Conservation (phyloP, 371 early-diverging fungal species). For the Syncephalis plumigaleata region DNA sequence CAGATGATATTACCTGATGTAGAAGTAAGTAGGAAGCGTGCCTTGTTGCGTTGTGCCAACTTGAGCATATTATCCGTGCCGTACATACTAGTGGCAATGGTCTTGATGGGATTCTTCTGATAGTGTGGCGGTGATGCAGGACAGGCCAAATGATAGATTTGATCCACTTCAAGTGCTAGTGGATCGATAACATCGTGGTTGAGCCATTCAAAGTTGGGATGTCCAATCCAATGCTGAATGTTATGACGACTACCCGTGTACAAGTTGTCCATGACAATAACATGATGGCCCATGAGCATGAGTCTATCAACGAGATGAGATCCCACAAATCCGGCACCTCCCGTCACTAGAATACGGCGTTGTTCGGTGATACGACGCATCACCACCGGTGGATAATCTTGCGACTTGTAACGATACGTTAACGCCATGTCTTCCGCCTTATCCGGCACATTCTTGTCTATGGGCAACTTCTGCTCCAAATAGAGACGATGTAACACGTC, state of each 20-base stretch:
- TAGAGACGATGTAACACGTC: too few relatives aligned
- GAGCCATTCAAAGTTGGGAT: conserved; percentile 74
- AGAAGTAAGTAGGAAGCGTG: conserved; percentile 60
- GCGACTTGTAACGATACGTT: background rate
- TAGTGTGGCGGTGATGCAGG: conserved; percentile 84
- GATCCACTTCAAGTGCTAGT: conserved; percentile 68
- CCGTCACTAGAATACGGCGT: conserved; percentile 72
- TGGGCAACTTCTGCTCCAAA: too few relatives aligned
- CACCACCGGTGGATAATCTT: conserved; percentile 27
- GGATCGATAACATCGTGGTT: conserved; percentile 75
- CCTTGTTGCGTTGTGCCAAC: conserved; percentile 68
- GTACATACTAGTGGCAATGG: conserved; percentile 72
- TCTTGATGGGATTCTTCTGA: conserved; percentile 77
- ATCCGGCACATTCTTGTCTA: too few relatives aligned
- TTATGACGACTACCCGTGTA: conserved; percentile 59
- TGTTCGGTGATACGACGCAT: conserved; percentile 28
- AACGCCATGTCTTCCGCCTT: too few relatives aligned
- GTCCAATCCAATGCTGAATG: conserved; percentile 71
- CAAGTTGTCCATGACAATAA: conserved; percentile 73
- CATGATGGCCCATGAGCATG: conserved; percentile 77
- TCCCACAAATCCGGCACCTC: conserved; percentile 85
- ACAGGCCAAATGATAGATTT: conserved; percentile 74
- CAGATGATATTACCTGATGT: conserved; percentile 56
- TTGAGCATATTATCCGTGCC: conserved; percentile 84
- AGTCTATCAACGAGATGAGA: conserved; percentile 70